Evolutionary conservation across 768 basidiomycete genomes (phyloP).

Genomic region (Rhizopogon rudus): DNA sequence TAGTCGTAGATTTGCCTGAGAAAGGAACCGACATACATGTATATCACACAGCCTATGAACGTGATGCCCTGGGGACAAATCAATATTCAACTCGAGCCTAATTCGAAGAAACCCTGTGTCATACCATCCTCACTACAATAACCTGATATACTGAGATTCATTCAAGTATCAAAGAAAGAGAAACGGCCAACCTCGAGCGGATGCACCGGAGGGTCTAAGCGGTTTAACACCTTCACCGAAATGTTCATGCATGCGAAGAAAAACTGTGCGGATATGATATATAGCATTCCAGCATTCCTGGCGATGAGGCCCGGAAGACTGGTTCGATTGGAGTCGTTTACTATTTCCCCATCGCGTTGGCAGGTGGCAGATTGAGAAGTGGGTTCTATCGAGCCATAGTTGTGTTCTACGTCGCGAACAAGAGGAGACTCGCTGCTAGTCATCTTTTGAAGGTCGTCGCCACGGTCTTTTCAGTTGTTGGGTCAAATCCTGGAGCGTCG

Average conservation of each 20-base stretch:
- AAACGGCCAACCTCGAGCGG: conserved; percentile 43
- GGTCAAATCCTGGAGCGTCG: too few relatives aligned
- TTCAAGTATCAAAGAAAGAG: neutral
- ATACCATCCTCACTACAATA: conserved; percentile 56
- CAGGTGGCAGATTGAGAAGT: too few relatives aligned
- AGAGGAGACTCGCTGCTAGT: neutral
- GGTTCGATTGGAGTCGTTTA: neutral
- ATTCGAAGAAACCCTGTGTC: conserved; percentile 3
- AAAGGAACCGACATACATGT: conserved; percentile 35
- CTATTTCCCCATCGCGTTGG: neutral
- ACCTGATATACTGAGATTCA: conserved; percentile 28
- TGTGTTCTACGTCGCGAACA: neutral
- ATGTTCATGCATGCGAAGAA: conserved; percentile 60
- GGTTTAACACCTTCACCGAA: conserved; percentile 57
- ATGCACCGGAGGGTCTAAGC: conserved; percentile 52
- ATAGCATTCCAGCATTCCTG: conserved; percentile 53
- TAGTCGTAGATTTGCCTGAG: neutral
- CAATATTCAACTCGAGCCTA: neutral
- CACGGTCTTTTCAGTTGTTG: too few relatives aligned
- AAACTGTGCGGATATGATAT: conserved; percentile 52
- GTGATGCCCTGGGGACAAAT: conserved; percentile 40
- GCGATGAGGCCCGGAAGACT: conserved; percentile 6
- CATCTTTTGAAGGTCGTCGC: neutral
- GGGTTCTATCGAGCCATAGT: neutral
- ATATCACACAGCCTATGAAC: conserved; percentile 42